Percentiles rank a stretch among this genome's conserved stretches.
phyloP scores from a whole-genome alignment of 1,284 basidiomycete genomes.

The Malassezia equina region DNA sequence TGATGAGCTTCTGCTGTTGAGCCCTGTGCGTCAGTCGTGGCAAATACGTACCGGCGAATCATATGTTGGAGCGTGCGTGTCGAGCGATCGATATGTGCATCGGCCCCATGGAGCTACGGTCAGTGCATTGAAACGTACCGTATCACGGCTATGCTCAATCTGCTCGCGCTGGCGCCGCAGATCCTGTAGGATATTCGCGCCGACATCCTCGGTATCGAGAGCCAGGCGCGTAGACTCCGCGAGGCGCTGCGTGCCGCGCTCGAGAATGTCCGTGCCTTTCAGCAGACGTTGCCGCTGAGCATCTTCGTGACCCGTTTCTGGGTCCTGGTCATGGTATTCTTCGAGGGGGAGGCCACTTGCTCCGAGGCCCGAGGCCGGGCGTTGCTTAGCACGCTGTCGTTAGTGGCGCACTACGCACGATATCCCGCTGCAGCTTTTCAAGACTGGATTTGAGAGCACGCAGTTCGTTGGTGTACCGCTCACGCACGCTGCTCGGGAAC shows the following conservation, averaged over 20 bases:
- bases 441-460: slow-evolving; percentile 28
- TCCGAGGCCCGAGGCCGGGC: background rate
- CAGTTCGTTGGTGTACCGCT: slow-evolving; percentile 30
- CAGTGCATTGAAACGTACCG: slow-evolving; percentile 53
- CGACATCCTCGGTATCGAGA: slow-evolving; percentile 89
- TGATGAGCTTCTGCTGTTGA: slow-evolving; percentile 45
- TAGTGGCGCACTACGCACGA: slow-evolving; percentile 11
- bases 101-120: slow-evolving; percentile 53
- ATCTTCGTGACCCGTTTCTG: slow-evolving; percentile 22
- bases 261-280: slow-evolving; percentile 49
- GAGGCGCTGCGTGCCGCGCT: slow-evolving; percentile 56
- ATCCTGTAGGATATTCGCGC: slow-evolving; percentile 79
- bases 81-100: slow-evolving; percentile 55
- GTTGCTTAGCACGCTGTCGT: slow-evolving; percentile 1
- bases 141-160: slow-evolving; percentile 84
- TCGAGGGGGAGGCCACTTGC: slow-evolving; percentile 8
- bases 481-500: slow-evolving; percentile 60
- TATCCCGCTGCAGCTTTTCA: slow-evolving; percentile 27
- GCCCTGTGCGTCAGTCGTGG: slow-evolving; percentile 22
- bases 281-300: slow-evolving; percentile 50
- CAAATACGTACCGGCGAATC: slow-evolving; percentile 54
- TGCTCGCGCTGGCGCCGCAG: slow-evolving; percentile 82
- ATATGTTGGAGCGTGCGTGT: slow-evolving; percentile 57
- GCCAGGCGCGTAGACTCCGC: slow-evolving; percentile 85
- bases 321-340: slow-evolving; percentile 18